Evolutionary conservation across 2,329 filamentous ascomycete species (phyloP), one percentile per base, ranked within the genome.

Genomic region (Aureobasidium melanogenum): DNA sequence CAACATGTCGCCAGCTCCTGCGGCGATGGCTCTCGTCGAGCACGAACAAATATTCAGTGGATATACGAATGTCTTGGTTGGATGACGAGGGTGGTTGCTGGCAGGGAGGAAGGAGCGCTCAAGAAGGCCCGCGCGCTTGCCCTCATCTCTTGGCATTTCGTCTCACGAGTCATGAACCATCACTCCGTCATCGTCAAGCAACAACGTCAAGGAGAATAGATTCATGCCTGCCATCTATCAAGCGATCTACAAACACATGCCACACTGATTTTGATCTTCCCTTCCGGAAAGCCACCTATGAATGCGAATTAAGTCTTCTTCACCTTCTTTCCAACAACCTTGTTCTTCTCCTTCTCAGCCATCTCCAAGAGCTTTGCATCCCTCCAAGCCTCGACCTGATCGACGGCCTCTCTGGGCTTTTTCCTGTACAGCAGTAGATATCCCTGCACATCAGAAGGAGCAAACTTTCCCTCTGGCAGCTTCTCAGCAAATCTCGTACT

Each of bases 371-470:
- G 15, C 32, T 39, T 56, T 24, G 36, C 12, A 32, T 41, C 46
- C 9, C 56, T 71, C 59, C 79, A 83, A 50, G 60, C 66, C n/a
- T 65, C 69, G 5, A 79, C 74, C 63, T 75, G 71, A 32, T 71
- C 70, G 34, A 82, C 64, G 24, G 80, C 79, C 55, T 72, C 68
- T 15, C 66, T 63, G 4, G 81, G 79, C 55, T 77, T 75, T 62
- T 78, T 79, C 70, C 81, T 81, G 62, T 77, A 70, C 63, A 74
- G 75, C 58, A 83, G 72, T 38, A 84, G 69, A 63, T 79, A 81
- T 14, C 78, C 79, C 66, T 83, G 79, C 34, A 83, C 74, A 67
- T 83, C 78, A 4, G 80, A 80, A 0, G 79, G 81, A 14, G 77
- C 78, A 62, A 83, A 80, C 7, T 65, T 74, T 24, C 72, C 68